Conservation (phyloP, 805 yeast genomes). For the Candida glaebosa region DNA sequence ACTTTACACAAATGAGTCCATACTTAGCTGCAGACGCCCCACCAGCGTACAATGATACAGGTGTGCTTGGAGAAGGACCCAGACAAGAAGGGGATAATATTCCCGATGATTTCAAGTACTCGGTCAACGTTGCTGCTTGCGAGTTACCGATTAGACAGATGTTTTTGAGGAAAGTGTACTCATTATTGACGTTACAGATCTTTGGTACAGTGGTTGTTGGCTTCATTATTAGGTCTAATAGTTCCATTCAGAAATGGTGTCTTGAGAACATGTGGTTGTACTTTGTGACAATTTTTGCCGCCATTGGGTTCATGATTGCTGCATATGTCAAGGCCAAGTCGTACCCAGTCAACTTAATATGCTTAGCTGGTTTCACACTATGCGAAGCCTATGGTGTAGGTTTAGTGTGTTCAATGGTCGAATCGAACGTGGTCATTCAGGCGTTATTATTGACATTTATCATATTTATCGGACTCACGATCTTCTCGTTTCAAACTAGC, state of each 20-base stretch:
- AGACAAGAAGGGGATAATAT: slow-evolving; percentile 33
- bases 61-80: slow-evolving; percentile 14
- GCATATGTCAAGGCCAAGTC: slow-evolving; percentile 59
- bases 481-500: slow-evolving; percentile 72
- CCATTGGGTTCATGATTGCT: slow-evolving; percentile 63
- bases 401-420: slow-evolving; percentile 57
- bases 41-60: slow-evolving; percentile 15
- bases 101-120: slow-evolving; percentile 80
- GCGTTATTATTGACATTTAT: slow-evolving; percentile 68
- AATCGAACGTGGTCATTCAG: slow-evolving; percentile 61
- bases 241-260: slow-evolving; percentile 50
- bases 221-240: slow-evolving; percentile 43
- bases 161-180: slow-evolving; percentile 76
- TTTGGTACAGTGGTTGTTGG: slow-evolving; percentile 60
- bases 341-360: slow-evolving; percentile 63
- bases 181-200: slow-evolving; percentile 64
- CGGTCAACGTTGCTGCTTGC: slow-evolving; percentile 74
- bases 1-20: slow-evolving; percentile 2
- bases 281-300: slow-evolving; percentile 52
- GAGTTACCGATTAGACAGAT: slow-evolving; percentile 70
- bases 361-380: slow-evolving; percentile 65
- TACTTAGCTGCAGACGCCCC: slow-evolving; percentile 13
- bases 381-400: slow-evolving; percentile 76
- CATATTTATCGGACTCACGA: slow-evolving; percentile 71
- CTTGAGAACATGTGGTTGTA: slow-evolving; percentile 56